phyloP scores from a whole-genome alignment of 1,284 basidiomycete genomes.

The Trichosporon sp. region DNA sequence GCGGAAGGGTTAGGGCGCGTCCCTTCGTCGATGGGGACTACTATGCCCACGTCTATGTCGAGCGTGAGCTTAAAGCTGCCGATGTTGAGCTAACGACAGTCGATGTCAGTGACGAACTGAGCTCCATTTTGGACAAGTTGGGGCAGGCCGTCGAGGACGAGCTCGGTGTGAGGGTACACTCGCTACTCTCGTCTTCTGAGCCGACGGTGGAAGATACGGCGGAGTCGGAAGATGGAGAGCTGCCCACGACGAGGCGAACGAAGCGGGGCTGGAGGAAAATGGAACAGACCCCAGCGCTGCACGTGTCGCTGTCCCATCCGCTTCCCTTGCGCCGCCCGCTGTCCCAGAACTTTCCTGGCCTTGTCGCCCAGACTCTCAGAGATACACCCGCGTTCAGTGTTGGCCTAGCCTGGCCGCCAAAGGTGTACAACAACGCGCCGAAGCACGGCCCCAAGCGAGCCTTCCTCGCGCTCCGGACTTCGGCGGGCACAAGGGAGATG shows the following conservation, averaged over 20 bases:
- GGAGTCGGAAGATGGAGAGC: neutral
- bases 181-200: neutral
- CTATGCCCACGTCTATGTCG: slow-evolving; percentile 53
- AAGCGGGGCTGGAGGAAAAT: neutral
- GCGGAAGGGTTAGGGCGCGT: slow-evolving; percentile 50
- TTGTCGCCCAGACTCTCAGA: neutral
- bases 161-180: neutral
- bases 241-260: neutral
- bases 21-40: slow-evolving; percentile 55
- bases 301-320: slow-evolving; percentile 55
- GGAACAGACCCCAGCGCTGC: slow-evolving; percentile 31
- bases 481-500: slow-evolving; percentile 48
- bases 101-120: slow-evolving; percentile 29
- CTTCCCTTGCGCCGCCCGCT: slow-evolving; percentile 45
- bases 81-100: slow-evolving; percentile 5
- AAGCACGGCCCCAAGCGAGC: slow-evolving; percentile 38
- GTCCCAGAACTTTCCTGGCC: neutral
- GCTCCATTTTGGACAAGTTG: slow-evolving; percentile 28
- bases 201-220: neutral
- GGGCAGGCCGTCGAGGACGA: neutral
- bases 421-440: slow-evolving; percentile 42
- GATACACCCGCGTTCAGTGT: slow-evolving; percentile 27
- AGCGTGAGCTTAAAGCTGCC: slow-evolving; percentile 35
- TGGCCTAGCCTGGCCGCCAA: slow-evolving; percentile 37
- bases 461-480: slow-evolving; percentile 52